Base-by-base conservation (phyloP, 768 basidiomycete genomes). In the Lactifluus pinguis region DNA sequence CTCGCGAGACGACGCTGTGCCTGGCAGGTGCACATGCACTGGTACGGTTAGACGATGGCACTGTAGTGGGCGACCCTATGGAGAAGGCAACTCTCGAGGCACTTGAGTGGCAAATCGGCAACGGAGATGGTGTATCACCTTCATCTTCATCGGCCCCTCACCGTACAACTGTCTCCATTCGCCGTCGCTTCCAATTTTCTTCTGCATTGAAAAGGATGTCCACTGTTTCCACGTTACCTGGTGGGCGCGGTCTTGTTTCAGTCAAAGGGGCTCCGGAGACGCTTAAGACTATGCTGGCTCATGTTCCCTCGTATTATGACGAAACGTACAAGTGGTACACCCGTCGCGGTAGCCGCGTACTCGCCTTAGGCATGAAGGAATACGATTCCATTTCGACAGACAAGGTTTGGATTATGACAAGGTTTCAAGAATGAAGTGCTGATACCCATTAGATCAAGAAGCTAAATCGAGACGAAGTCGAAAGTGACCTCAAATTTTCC, bases 241-340 rank as follows among this genome's bases (percentile, higher is more conserved):
- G 82, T 11, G 80, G 80, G 1, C 81, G 77, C 59, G 76, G 80
- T 4, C 66, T 91, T 8, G 81, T 80, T 4, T 80, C 94, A 1
- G 93, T 97, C 57, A 99, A 98, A 74, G 97, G 97, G 53, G 97
- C 97, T 0, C 97, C 97, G 0, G 97, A 99, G 74, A 98, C 95
- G 3, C 89, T 99, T 71, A 94, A 90, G 72, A 73, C 73, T 17
- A 98, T 98, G 93, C 82, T 95, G 52, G 75, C 72, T 11, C 61
- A 67, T 2, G 80, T 95, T 1, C 97, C 97, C 0, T 76, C 77
- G 0, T 76, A 81, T 57, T 98, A 99, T 67, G 95, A 99, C 66
- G 88, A 91, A 61, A 95, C 93, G 2, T 99, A 88, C 75, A 95
- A 98, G 69, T 89, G 84, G 79, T 99, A 86, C 70, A 98, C 93